Percentiles rank a stretch among this genome's conserved stretches.
Conservation (phyloP, 768 basidiomycete species). For the Clavaria fumosa region DNA sequence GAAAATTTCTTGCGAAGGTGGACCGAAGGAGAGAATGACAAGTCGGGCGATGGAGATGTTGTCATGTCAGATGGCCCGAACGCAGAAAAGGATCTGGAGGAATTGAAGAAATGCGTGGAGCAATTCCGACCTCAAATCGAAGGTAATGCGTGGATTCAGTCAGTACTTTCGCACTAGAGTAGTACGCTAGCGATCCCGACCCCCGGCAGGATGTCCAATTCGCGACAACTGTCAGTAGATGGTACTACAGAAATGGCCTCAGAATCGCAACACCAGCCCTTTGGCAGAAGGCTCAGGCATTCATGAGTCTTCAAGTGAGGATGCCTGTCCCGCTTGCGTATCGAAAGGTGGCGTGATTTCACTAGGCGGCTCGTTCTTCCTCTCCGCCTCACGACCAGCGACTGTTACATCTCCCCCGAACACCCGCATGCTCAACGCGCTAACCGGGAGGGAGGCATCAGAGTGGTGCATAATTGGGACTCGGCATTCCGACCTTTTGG, state of each 20-base stretch:
- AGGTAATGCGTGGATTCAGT: slow-evolving; percentile 62
- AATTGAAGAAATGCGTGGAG: slow-evolving; percentile 47
- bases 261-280: no score
- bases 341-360: no score
- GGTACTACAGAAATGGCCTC: no score
- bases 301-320: no score
- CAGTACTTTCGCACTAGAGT: slow-evolving; percentile 30
- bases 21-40: slow-evolving; percentile 24
- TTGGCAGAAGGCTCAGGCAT: no score
- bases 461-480: not conserved
- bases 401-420: slow-evolving; percentile 68
- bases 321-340: no score
- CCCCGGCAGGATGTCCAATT: no score
- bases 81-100: slow-evolving; percentile 30
- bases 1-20: slow-evolving; percentile 66
- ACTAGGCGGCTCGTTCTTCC: no score
- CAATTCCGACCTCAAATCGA: slow-evolving; percentile 57
- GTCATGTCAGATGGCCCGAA: slow-evolving; percentile 24
- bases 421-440: slow-evolving; percentile 74
- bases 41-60: slow-evolving; percentile 36
- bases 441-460: slow-evolving; percentile 17
- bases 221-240: no score
- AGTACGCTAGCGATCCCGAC: no score
- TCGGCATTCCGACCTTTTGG: slow-evolving; percentile 55
- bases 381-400: slow-evolving; percentile 23